phyloP scores from a whole-genome alignment of 2,329 filamentous ascomycete genomes.

The Blastomyces parvus region DNA sequence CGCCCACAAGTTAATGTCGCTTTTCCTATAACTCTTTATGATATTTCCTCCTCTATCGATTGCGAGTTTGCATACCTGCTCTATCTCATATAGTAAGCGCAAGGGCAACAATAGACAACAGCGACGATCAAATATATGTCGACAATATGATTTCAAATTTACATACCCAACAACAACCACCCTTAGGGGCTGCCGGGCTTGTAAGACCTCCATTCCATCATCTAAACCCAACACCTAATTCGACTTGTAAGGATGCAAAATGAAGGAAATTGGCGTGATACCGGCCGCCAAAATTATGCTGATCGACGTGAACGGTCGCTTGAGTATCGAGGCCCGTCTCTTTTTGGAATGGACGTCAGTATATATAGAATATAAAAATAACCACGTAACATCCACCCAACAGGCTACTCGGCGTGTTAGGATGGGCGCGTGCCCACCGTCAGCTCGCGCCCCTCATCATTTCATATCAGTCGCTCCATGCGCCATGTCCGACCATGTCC shows the following conservation, averaged over 20 bases:
- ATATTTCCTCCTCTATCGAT: background rate
- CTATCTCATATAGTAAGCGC: background rate
- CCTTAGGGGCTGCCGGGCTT: background rate
- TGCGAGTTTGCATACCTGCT: conserved; percentile 1
- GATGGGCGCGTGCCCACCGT: background rate
- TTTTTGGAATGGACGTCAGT: background rate
- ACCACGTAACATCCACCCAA: background rate
- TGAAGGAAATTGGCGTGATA: background rate
- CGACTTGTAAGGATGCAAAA: background rate
- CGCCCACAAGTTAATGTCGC: background rate
- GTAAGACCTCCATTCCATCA: background rate
- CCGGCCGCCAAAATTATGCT: background rate
- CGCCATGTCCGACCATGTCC: background rate
- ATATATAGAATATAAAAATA: background rate
- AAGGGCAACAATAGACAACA: background rate
- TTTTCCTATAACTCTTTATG: background rate
- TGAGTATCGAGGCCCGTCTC: background rate
- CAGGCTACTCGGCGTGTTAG: background rate
- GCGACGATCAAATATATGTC: background rate
- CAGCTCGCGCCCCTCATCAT: background rate
- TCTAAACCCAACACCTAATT: background rate
- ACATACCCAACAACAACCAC: conserved; percentile 7
- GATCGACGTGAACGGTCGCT: background rate
- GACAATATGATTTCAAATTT: background rate
- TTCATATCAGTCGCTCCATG: background rate